Percentiles rank a stretch among this genome's conserved stretches.
phyloP scores from a whole-genome alignment of 2,329 filamentous ascomycete species.

The Drechslerella dactyloides region DNA sequence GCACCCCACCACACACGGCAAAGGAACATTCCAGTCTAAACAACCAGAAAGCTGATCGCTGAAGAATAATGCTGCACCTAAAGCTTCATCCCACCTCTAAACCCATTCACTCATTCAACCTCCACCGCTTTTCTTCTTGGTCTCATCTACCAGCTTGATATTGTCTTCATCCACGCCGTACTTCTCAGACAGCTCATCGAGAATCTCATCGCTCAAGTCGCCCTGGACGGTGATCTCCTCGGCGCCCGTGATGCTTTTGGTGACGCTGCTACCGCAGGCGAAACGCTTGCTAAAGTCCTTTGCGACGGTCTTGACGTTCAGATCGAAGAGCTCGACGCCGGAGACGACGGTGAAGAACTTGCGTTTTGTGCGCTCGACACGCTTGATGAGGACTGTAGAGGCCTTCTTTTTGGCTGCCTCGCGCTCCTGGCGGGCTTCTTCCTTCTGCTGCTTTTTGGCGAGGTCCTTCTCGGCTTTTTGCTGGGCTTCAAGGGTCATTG shows the following conservation, averaged over 20 bases:
- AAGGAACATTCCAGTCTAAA: background rate
- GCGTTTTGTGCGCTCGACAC: conserved; percentile 96
- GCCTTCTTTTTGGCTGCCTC: conserved; percentile 84
- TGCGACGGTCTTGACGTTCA: conserved; percentile 92
- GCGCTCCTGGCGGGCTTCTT: conserved; percentile 90
- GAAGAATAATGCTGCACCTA: too few relatives aligned
- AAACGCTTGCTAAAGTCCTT: conserved; percentile 99
- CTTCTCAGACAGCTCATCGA: conserved; percentile 86
- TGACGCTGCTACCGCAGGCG: conserved; percentile 89
- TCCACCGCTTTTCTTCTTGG: conserved; percentile 79
- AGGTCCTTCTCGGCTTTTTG: conserved; percentile 75
- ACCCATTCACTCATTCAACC: background rate
- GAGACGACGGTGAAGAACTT: conserved; percentile 95
- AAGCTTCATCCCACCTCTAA: background rate
- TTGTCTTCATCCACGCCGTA: conserved; percentile 95
- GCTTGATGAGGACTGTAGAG: conserved; percentile 87
- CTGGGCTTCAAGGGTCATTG: conserved; percentile 72
- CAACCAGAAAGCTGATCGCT: too few relatives aligned
- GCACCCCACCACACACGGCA: background rate
- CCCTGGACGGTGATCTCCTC: conserved; percentile 99
- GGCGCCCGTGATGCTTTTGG: conserved; percentile 76
- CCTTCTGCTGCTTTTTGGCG: conserved; percentile 95
- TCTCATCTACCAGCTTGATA: conserved; percentile 92
- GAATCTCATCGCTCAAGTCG: conserved; percentile 91
- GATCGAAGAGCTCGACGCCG: conserved; percentile 84